Evolutionary conservation across 2,329 filamentous ascomycete genomes (phyloP).

Genomic region (Lecanosticta acicola): DNA sequence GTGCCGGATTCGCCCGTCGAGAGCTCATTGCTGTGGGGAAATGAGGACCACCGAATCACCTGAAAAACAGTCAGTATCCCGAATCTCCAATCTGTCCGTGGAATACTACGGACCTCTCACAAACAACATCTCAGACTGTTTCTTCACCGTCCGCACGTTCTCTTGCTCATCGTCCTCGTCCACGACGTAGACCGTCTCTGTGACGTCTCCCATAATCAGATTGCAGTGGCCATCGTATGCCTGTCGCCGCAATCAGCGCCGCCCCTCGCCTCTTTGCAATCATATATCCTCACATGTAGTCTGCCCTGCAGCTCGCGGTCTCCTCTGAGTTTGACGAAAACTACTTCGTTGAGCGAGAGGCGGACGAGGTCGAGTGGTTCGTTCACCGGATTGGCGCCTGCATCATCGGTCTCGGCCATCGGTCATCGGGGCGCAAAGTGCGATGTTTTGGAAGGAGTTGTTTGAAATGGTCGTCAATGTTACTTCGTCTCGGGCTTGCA

Average conservation of each 20-base stretch:
- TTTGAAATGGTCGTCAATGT: neutral
- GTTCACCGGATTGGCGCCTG: constrained; percentile 56
- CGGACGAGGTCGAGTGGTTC: constrained; percentile 95
- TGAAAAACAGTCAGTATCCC: constrained; percentile 18
- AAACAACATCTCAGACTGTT: constrained; percentile 98
- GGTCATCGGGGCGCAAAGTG: constrained; percentile 5
- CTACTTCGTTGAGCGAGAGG: constrained; percentile 87
- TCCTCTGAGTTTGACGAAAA: constrained; percentile 94
- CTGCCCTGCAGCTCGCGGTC: constrained; percentile 93
- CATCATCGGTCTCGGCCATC: constrained; percentile 79
- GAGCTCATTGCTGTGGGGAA: constrained; percentile 32
- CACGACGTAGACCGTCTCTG: constrained; percentile 92
- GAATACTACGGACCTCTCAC: constrained; percentile 70
- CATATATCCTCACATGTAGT: constrained; percentile 65
- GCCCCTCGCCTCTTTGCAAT: neutral
- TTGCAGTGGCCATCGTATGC: constrained; percentile 99
- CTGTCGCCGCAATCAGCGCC: constrained; percentile 45
- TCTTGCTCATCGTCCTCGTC: constrained; percentile 78
- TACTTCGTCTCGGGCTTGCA: neutral
- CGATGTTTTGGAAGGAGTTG: neutral
- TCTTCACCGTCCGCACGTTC: constrained; percentile 81
- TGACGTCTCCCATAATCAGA: constrained; percentile 87
- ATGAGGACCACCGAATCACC: constrained; percentile 49
- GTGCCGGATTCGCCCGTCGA: neutral
- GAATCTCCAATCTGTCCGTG: neutral